Conservation (phyloP, 2,329 filamentous ascomycete species). For the Leptographium procerum region DNA sequence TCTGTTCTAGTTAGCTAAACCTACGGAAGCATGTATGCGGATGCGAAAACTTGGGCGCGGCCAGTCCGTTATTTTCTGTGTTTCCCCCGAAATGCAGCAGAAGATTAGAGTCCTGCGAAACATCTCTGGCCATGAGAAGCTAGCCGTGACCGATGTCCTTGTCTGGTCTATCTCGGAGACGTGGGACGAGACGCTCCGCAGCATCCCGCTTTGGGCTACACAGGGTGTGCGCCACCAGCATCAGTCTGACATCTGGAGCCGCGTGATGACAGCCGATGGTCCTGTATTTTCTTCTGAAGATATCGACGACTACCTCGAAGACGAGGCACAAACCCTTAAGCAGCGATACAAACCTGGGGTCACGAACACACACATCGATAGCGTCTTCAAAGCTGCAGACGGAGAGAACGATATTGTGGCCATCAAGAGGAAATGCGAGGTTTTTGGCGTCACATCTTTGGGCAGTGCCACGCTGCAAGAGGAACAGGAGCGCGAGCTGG, state of each 20-base stretch:
- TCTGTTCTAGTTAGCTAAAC: not conserved
- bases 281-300: slow-evolving; percentile 14
- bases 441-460: slow-evolving; percentile 19
- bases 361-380: too few species aligned
- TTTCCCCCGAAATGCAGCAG: slow-evolving; percentile 44
- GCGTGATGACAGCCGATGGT: not conserved
- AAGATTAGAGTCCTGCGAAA: slow-evolving; percentile 31
- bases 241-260: slow-evolving; percentile 26
- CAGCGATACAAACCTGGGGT: slow-evolving; percentile 35
- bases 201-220: slow-evolving; percentile 46
- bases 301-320: slow-evolving; percentile 35
- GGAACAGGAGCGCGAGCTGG: slow-evolving; percentile 59
- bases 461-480: slow-evolving; percentile 36
- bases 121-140: slow-evolving; percentile 10
- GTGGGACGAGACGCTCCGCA: slow-evolving; percentile 32
- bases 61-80: slow-evolving; percentile 52
- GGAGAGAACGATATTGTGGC: not conserved
- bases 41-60: slow-evolving; percentile 57
- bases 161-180: slow-evolving; percentile 50
- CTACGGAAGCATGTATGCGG: slow-evolving; percentile 50
- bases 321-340: slow-evolving; percentile 40
- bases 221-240: slow-evolving; percentile 42
- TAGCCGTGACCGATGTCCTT: slow-evolving; percentile 44
- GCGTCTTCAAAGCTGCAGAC: not conserved
- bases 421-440: slow-evolving; percentile 23